These are phyloP conservation scores for Blastocladiella britannica DNA, from an alignment of 192 early-diverging fungal species.

Conservation along the genomic window DNA sequence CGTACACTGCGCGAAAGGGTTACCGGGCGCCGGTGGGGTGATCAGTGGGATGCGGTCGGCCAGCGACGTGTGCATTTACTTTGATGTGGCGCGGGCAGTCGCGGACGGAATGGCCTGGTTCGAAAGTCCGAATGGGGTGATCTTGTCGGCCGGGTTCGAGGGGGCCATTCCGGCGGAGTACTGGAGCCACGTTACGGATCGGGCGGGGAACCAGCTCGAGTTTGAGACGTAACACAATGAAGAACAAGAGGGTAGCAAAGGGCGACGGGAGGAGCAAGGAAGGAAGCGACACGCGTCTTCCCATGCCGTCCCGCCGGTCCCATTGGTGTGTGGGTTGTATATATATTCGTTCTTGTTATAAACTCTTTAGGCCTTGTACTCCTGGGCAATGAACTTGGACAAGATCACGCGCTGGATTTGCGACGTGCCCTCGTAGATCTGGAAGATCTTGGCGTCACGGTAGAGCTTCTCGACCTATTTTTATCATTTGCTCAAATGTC, in stretches of 20 bases:
- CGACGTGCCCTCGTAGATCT: conserved; percentile 91
- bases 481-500: no score
- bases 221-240: no score
- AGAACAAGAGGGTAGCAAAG: no score
- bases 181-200: not conserved
- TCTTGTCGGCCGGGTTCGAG: not conserved
- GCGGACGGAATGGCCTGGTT: not conserved
- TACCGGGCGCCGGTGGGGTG: conserved; percentile 1
- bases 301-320: no score
- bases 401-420: conserved; percentile 89
- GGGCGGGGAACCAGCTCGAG: no score
- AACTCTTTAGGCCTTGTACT: no score
- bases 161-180: not conserved
- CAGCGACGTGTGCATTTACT: not conserved
- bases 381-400: conserved; percentile 56
- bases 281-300: no score
- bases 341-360: no score
- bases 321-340: no score
- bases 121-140: not conserved
- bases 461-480: conserved; percentile 93
- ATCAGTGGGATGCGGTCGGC: conserved; percentile 1
- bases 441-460: conserved; percentile 84
- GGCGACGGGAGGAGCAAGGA: no score
- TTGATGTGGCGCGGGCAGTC: not conserved
- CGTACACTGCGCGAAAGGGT: not conserved